A percentile compares a stretch with the other conserved stretches of the same genome.
These are phyloP conservation scores for Chaetomium cochliodes DNA, from an alignment of 495 filamentous ascomycete genomes.

Conservation along the genomic window DNA sequence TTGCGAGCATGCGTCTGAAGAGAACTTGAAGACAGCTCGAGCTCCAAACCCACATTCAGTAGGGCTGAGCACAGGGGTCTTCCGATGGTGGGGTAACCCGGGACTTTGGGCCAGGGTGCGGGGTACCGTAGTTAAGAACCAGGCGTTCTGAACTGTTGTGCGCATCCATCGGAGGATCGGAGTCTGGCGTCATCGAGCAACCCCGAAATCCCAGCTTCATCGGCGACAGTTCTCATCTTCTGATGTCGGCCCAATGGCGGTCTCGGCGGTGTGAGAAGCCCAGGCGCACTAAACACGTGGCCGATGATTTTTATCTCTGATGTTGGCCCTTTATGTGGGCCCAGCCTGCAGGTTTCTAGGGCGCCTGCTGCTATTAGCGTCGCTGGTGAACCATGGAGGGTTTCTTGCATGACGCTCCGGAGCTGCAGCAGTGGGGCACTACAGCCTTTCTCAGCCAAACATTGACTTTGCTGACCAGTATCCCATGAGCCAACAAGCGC, in stretches of 20 bases:
- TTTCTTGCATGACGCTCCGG: slow-evolving; percentile 1
- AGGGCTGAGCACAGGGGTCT: slow-evolving; percentile 5
- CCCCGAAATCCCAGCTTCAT: no score
- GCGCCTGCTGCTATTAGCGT: neutral
- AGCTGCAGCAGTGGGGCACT: neutral
- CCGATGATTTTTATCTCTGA: no score
- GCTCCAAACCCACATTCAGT: neutral
- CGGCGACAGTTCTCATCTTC: no score
- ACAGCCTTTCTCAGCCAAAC: slow-evolving; percentile 2
- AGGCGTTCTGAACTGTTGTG: no score
- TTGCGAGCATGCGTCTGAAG: no score
- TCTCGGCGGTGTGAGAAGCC: no score
- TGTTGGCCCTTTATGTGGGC: no score
- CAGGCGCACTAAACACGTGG: no score
- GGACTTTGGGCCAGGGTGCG: neutral
- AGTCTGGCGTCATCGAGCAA: no score
- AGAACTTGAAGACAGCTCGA: neutral
- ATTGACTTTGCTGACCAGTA: neutral
- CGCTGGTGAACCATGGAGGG: neutral
- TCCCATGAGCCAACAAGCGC: slow-evolving; percentile 1
- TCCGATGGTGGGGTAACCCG: neutral
- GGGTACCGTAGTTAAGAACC: neutral
- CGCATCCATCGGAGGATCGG: no score
- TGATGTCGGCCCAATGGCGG: no score
- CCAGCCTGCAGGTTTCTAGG: no score